phyloP scores from a whole-genome alignment of 441 rosid species.

The Populus tomentosa region DNA sequence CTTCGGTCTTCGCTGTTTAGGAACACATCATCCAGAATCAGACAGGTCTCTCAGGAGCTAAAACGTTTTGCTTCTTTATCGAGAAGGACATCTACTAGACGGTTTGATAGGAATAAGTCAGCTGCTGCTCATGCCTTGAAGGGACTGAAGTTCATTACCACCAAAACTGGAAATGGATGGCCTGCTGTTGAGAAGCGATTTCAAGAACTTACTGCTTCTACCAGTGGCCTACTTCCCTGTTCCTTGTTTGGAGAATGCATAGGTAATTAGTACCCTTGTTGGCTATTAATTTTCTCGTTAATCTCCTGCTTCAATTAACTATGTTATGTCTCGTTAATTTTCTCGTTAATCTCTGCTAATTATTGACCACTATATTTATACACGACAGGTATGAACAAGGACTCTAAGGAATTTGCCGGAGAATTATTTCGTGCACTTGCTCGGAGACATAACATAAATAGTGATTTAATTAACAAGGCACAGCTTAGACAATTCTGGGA shows the following conservation, averaged over 20 bases:
- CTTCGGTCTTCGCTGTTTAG: constrained; percentile 41
- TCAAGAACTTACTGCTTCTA: constrained; percentile 44
- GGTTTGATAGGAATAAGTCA: constrained; percentile 64
- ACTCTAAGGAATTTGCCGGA: constrained; percentile 77
- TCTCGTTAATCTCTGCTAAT: no score
- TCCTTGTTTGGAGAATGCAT: constrained; percentile 78
- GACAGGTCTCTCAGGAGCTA: constrained; percentile 74
- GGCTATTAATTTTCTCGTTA: neutral
- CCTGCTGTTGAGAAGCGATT: constrained; percentile 59
- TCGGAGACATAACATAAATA: constrained; percentile 47
- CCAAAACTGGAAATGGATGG: constrained; percentile 62
- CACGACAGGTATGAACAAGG: constrained; percentile 69
- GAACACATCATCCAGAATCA: constrained; percentile 56
- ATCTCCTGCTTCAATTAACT: neutral
- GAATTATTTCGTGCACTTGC: constrained; percentile 72
- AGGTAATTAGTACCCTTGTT: constrained; percentile 30
- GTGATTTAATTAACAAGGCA: constrained; percentile 57
- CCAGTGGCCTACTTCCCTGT: constrained; percentile 48
- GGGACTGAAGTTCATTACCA: constrained; percentile 70
- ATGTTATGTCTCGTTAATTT: no score
- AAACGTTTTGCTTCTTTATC: constrained; percentile 40
- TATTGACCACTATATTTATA: neutral
- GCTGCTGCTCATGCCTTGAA: constrained; percentile 69
- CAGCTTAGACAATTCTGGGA: constrained; percentile 77
- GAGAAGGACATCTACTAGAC: constrained; percentile 31